Evolutionary conservation across 371 early-diverging fungal species (phyloP).

Genomic region (Mucor velutinosus): DNA sequence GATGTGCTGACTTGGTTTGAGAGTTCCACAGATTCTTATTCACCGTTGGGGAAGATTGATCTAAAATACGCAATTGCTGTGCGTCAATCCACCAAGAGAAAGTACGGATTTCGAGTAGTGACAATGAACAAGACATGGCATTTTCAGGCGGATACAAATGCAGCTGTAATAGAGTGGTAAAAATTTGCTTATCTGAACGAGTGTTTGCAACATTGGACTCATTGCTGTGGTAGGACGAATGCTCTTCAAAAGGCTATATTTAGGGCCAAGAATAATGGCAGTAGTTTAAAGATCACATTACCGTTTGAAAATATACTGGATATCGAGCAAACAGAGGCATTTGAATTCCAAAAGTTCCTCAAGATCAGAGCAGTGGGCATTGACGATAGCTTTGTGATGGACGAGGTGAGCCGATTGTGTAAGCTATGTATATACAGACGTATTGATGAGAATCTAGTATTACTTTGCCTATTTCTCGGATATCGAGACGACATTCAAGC

Average conservation of each 20-base stretch:
- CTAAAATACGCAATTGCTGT: constrained; percentile 64
- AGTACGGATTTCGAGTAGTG: constrained; percentile 61
- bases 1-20: constrained; percentile 66
- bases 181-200: background rate
- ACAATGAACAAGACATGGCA: constrained; percentile 56
- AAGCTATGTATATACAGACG: background rate
- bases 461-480: constrained; percentile 72
- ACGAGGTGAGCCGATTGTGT: constrained; percentile 50
- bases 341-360: constrained; percentile 63
- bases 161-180: constrained; percentile 60
- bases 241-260: constrained; percentile 67
- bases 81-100: constrained; percentile 47
- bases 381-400: constrained; percentile 62
- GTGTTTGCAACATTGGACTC: background rate
- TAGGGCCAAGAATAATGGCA: constrained; percentile 62
- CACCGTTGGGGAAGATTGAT: constrained; percentile 70
- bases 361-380: constrained; percentile 63
- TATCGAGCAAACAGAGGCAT: constrained; percentile 58
- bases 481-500: constrained; percentile 42
- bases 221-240: constrained; percentile 42
- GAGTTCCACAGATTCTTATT: constrained; percentile 68
- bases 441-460: constrained; percentile 42
- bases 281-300: constrained; percentile 64
- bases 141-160: constrained; percentile 60
- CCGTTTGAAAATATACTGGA: constrained; percentile 62